These are phyloP conservation scores for Stereocaulon alpinum DNA, from an alignment of 495 filamentous ascomycete species.

Conservation along the genomic window DNA sequence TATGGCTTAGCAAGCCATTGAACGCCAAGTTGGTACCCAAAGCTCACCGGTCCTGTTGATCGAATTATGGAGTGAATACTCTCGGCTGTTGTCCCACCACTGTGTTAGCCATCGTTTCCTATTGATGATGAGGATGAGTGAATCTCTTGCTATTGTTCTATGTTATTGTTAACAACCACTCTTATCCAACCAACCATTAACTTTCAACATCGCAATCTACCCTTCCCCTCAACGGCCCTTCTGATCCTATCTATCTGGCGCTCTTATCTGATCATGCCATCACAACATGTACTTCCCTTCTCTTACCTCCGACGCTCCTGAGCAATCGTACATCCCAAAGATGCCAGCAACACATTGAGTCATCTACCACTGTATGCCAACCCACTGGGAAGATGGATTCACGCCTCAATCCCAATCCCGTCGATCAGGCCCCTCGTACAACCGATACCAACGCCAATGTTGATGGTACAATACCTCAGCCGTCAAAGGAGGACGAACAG, in stretches of 20 bases:
- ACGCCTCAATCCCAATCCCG: conserved; percentile 4
- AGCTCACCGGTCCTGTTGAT: too few species aligned
- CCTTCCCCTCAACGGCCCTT: background rate
- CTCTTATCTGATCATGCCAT: too few species aligned
- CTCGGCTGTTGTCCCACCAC: background rate
- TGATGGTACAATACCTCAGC: conserved; percentile 1
- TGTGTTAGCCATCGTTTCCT: background rate
- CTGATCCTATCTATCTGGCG: too few species aligned
- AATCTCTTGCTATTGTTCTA: background rate
- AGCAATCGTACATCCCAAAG: too few species aligned
- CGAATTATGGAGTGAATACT: too few species aligned
- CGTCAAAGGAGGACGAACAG: background rate
- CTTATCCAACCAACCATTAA: background rate
- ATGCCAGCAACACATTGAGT: background rate
- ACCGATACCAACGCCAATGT: background rate
- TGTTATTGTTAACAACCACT: background rate
- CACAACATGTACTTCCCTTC: too few species aligned
- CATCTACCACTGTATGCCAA: background rate
- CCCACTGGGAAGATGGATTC: background rate
- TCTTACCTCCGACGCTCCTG: too few species aligned
- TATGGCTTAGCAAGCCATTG: too few species aligned
- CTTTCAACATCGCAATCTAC: background rate
- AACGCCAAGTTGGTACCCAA: too few species aligned
- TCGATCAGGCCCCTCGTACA: background rate
- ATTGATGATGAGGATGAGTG: background rate